Base-by-base conservation (phyloP, 2,329 filamentous ascomycete genomes). In the Alternaria sp. region DNA sequence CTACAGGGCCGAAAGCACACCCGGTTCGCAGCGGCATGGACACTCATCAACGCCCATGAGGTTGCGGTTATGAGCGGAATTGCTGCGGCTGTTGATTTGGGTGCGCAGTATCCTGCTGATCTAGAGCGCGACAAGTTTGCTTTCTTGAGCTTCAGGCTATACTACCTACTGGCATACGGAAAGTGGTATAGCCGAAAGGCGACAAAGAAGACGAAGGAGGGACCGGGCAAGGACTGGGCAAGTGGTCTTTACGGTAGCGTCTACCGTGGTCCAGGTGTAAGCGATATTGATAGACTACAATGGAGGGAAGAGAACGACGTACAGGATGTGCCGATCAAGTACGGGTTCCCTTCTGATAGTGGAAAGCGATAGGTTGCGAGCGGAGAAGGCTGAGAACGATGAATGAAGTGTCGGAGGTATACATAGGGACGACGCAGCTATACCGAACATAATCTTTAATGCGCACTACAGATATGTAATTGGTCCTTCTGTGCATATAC, bases 11-110 rank as follows among this genome's bases (percentile, higher is more conserved):
- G 82, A 62, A 87, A 86, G 27, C 81, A 82, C 50, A 92, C 90
- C 0, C 81, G 83, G 22, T 92, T 87, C 71, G 89, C 89, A 0
- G 87, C 86, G 2, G 85, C 85, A 7, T 92, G 89, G 90, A 92
- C 90, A 0, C 80, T 92, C 58, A 86, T 91, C 60, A 89, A 89
- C 64, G 87, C 88, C 68, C 87, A 92, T 67, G 90, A 92, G 70
- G 82, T 91, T 10, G 90, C 90, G 2, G 88, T 89, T 58, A 88
- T 92, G 51, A 88, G 85, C 57, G 90, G 90, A 0, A 90, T 92
- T 49, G 87, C 89, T 4, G 90, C 90, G 2, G 90, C 90, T 0
- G 90, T 90, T 55, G 85, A 87, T 48, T 80, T 92, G 0, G 90
- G 90, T 0, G 90, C 89, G 0, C 80, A 83, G 2, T 92, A 92